Evolutionary conservation across 371 early-diverging fungal genomes (phyloP).

Genomic region (Mortierella sp.): DNA sequence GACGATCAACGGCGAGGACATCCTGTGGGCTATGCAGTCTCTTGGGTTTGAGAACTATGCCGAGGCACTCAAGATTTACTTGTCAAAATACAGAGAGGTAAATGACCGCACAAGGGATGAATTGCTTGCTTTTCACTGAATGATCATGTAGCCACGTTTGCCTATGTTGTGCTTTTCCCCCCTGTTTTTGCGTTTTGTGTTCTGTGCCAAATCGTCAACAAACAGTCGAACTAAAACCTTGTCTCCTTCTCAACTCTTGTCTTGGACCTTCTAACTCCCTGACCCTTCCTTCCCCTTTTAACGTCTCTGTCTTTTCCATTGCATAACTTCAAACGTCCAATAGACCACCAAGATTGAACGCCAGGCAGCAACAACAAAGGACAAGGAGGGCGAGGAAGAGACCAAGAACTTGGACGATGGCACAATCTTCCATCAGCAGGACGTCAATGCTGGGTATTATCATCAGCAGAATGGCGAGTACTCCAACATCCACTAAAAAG

Average conservation of each 20-base stretch:
- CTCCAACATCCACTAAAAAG: slow-evolving; percentile 26
- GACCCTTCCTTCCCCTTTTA: not conserved
- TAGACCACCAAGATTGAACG: slow-evolving; percentile 73
- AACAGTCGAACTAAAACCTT: slow-evolving; percentile 6
- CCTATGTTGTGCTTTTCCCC: too few species aligned
- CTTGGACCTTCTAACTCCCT: not conserved
- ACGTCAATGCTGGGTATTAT: slow-evolving; percentile 47
- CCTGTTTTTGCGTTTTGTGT: not conserved
- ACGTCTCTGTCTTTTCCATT: not conserved
- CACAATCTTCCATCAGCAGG: slow-evolving; percentile 35
- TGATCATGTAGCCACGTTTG: slow-evolving; percentile 12
- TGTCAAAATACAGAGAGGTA: slow-evolving; percentile 93
- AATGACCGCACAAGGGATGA: not conserved
- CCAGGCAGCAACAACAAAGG: slow-evolving; percentile 63
- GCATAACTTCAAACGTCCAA: not conserved
- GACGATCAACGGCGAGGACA: slow-evolving; percentile 99
- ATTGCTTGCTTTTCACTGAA: slow-evolving; percentile 8
- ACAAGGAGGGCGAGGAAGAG: slow-evolving; percentile 64
- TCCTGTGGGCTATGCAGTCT: slow-evolving; percentile 99
- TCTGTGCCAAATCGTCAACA: not conserved
- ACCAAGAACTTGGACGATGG: slow-evolving; percentile 36
- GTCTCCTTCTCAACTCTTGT: not conserved
- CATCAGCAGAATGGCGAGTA: slow-evolving; percentile 38
- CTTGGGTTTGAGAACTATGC: slow-evolving; percentile 99
- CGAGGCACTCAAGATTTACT: slow-evolving; percentile 94